Conservation (phyloP, 2,329 filamentous ascomycete genomes). For the Rutstroemia sp. region DNA sequence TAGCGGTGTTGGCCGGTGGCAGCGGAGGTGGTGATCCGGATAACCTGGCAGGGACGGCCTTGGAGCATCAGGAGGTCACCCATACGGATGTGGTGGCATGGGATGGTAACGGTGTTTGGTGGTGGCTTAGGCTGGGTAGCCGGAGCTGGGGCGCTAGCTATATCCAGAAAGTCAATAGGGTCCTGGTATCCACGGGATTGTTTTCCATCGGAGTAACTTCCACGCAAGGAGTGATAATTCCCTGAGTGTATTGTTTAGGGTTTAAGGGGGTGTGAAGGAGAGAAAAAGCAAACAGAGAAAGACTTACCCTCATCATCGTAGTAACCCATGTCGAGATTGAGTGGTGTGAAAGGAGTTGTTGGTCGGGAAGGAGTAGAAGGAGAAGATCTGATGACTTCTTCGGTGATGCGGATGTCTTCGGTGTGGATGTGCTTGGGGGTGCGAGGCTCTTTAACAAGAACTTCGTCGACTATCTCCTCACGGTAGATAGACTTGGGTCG, state of each 20-base stretch:
- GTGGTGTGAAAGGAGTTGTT: slow-evolving; percentile 7
- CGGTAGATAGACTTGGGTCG: slow-evolving; percentile 13
- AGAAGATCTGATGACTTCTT: slow-evolving; percentile 28
- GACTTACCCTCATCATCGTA: slow-evolving; percentile 60
- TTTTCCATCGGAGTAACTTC: slow-evolving; percentile 30
- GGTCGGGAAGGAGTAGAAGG: slow-evolving; percentile 13
- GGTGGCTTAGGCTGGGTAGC: slow-evolving; percentile 18
- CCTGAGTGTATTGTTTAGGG: slow-evolving; percentile 35
- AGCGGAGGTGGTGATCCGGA: slow-evolving; percentile 96
- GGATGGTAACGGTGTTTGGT: slow-evolving; percentile 91
- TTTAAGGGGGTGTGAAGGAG: slow-evolving; percentile 13
- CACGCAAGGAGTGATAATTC: slow-evolving; percentile 68
- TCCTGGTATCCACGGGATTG: slow-evolving; percentile 3
- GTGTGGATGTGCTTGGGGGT: slow-evolving; percentile 14
- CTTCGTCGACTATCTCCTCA: slow-evolving; percentile 16
- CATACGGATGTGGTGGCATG: slow-evolving; percentile 98
- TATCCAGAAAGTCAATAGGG: slow-evolving; percentile 10
- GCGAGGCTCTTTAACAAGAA: slow-evolving; percentile 26
- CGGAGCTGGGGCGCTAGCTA: slow-evolving; percentile 11
- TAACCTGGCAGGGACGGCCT: slow-evolving; percentile 98
- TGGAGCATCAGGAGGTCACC: slow-evolving; percentile 98
- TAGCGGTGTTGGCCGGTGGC: slow-evolving; percentile 99
- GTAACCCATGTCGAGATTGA: slow-evolving; percentile 60
- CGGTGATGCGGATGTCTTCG: slow-evolving; percentile 15
- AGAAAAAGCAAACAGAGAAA: slow-evolving; percentile 7